A percentile compares a stretch with the other conserved stretches of the same genome.
phyloP scores from a whole-genome alignment of 2,329 filamentous ascomycete genomes.

The Colletotrichum chrysophilum region DNA sequence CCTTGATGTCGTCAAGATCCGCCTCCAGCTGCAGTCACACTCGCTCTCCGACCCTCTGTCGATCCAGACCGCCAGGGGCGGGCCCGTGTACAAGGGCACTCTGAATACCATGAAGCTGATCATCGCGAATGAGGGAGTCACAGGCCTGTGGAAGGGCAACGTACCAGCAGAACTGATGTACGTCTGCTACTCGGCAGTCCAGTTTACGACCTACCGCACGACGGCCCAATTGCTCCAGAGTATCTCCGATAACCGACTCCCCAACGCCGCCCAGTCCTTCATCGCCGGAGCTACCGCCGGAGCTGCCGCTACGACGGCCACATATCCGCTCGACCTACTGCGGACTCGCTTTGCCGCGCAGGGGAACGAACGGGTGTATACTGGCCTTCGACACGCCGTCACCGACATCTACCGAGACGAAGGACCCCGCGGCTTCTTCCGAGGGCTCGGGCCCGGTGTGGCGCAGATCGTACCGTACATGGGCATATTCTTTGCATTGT shows the following conservation, averaged over 20 bases:
- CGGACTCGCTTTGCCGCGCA: constrained; percentile 97
- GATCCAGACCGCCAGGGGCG: constrained; percentile 51
- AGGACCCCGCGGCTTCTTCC: constrained; percentile 82
- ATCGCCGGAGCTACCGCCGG: constrained; percentile 83
- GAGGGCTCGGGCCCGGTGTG: constrained; percentile 80
- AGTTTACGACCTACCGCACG: constrained; percentile 88
- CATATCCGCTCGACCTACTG: constrained; percentile 92
- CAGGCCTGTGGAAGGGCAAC: constrained; percentile 96
- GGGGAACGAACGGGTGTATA: constrained; percentile 80
- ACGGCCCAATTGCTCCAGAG: constrained; percentile 70
- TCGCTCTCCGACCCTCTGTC: constrained; percentile 77
- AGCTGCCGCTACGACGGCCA: constrained; percentile 78
- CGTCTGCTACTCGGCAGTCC: constrained; percentile 84
- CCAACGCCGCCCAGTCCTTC: constrained; percentile 78
- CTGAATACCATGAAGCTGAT: constrained; percentile 79
- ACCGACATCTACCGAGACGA: constrained; percentile 77
- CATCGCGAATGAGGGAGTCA: constrained; percentile 79
- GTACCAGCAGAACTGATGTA: constrained; percentile 95
- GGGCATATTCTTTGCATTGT: constrained; percentile 93
- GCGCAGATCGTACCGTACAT: constrained; percentile 94
- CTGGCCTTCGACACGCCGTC: constrained; percentile 71
- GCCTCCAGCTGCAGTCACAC: constrained; percentile 90
- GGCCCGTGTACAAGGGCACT: constrained; percentile 74
- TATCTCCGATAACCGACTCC: constrained; percentile 50
- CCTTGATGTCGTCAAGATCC: constrained; percentile 97